Conservation (phyloP, 2,329 filamentous ascomycete species). For the Clarireedia homoeocarpa region DNA sequence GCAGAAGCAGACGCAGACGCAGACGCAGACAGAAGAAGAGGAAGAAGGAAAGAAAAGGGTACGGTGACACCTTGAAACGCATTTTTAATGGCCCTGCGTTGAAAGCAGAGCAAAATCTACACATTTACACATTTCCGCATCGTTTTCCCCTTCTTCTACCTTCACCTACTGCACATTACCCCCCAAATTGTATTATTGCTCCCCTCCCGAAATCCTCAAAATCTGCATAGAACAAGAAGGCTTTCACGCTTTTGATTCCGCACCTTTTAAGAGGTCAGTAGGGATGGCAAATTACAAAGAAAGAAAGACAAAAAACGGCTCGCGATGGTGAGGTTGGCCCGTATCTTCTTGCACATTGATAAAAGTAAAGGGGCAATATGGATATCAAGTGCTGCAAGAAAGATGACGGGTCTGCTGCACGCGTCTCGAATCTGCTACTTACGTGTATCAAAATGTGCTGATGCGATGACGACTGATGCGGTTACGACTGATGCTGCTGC, state of each 20-base stretch:
- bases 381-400: constrained; percentile 1
- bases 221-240: constrained; percentile 8
- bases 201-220: constrained; percentile 1
- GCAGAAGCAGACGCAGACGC: background rate
- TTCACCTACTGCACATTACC: background rate
- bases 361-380: background rate
- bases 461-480: background rate
- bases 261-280: constrained; percentile 5
- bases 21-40: background rate
- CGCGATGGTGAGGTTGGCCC: background rate
- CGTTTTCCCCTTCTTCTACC: background rate
- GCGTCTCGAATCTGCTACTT: too few relatives aligned
- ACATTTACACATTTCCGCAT: background rate
- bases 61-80: constrained; percentile 29
- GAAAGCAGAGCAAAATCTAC: constrained; percentile 11
- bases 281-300: constrained; percentile 4
- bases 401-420: too few relatives aligned
- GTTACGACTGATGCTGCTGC: too few relatives aligned
- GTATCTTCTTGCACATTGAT: constrained; percentile 2
- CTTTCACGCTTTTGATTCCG: constrained; percentile 4
- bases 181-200: constrained; percentile 5
- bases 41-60: constrained; percentile 22
- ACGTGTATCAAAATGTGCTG: background rate
- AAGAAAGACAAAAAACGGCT: background rate
- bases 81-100: constrained; percentile 12